phyloP scores from a whole-genome alignment of 805 yeast species.

The Teunomyces aglyptinius region DNA sequence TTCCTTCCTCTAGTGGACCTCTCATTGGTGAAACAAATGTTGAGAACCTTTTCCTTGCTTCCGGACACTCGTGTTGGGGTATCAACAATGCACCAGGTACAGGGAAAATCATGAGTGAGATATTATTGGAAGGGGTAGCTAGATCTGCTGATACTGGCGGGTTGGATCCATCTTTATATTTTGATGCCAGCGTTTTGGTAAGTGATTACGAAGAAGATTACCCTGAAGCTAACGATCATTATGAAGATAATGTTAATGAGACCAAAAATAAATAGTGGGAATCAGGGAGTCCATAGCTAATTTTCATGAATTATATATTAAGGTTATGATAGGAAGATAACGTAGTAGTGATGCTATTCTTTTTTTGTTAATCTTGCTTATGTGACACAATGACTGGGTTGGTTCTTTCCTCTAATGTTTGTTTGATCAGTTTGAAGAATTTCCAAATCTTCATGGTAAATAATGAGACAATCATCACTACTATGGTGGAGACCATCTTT shows the following conservation, averaged over 20 bases:
- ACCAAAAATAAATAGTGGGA: conserved; percentile 1
- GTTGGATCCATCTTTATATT: conserved; percentile 81
- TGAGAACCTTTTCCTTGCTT: conserved; percentile 69
- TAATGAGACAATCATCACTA: conserved; percentile 21
- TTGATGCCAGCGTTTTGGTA: conserved; percentile 63
- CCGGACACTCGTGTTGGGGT: conserved; percentile 99
- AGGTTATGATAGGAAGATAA: not conserved
- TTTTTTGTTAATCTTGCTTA: not conserved
- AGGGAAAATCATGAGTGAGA: conserved; percentile 88
- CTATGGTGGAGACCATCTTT: conserved; percentile 40
- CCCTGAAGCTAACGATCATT: conserved; percentile 7
- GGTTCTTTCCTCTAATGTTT: not conserved
- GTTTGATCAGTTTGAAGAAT: conserved; percentile 3
- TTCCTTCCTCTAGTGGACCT: conserved; percentile 91
- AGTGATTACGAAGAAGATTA: conserved; percentile 19
- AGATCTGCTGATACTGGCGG: conserved; percentile 75
- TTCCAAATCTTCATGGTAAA: conserved; percentile 14
- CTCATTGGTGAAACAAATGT: conserved; percentile 92
- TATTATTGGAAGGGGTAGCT: conserved; percentile 79
- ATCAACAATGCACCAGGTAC: conserved; percentile 97
- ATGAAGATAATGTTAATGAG: conserved; percentile 5
- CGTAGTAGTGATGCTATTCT: not conserved
- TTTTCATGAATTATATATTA: not conserved
- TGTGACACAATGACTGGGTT: conserved; percentile 1
- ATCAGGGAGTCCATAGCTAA: not conserved